phyloP scores from a whole-genome alignment of 306 rosid species.

The Cucurbita maxima region DNA sequence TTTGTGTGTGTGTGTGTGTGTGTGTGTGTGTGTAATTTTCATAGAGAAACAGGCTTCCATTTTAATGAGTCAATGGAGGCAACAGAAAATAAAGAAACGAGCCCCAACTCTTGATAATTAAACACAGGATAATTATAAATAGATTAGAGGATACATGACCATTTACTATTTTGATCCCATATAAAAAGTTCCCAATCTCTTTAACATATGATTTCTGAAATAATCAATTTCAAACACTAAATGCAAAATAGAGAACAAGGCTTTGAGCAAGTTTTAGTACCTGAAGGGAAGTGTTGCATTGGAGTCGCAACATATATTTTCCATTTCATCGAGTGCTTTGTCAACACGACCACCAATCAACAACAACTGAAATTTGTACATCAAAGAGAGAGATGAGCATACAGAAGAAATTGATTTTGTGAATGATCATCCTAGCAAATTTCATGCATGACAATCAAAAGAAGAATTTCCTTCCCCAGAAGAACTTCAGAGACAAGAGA shows the following conservation, averaged over 20 bases:
- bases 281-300: conserved; percentile 32
- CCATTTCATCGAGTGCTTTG: conserved; percentile 37
- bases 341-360: conserved; percentile 60
- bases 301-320: conserved; percentile 32
- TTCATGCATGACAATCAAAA: not conserved
- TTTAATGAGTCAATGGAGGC: not conserved
- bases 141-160: not conserved
- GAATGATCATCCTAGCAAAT: not conserved
- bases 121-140: not conserved
- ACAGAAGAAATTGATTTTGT: not conserved
- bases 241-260: conserved; percentile 3
- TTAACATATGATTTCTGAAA: not conserved
- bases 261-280: conserved; percentile 16
- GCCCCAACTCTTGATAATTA: not conserved
- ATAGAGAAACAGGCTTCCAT: not conserved
- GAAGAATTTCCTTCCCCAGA: not conserved
- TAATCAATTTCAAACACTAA: conserved; percentile 5
- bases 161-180: not conserved
- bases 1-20: not conserved
- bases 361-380: conserved; percentile 31
- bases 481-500: no score
- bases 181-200: not conserved
- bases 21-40: not conserved
- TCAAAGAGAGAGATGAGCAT: not conserved
- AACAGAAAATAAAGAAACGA: not conserved